Percentiles rank a stretch among this genome's conserved stretches.
Conservation (phyloP, 2,329 filamentous ascomycete genomes). For the Magnaporthiopsis incrustans region DNA sequence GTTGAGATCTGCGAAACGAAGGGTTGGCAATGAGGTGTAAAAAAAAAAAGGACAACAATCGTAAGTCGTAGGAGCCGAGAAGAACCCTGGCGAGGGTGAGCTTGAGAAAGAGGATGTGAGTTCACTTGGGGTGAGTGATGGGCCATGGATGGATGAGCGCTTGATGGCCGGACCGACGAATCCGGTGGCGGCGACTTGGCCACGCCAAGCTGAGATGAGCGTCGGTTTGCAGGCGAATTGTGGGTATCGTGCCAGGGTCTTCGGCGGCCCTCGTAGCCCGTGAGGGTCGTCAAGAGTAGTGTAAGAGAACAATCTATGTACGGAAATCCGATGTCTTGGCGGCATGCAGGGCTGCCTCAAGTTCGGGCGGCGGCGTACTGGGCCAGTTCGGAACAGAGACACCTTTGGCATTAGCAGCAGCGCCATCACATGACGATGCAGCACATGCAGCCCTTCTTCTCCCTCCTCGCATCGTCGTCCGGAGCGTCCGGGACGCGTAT, state of each 20-base stretch:
- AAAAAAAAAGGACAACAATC: slow-evolving; percentile 4
- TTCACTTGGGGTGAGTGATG: background rate
- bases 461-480: slow-evolving; percentile 35
- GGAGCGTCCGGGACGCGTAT: slow-evolving; percentile 29
- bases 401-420: background rate
- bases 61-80: slow-evolving; percentile 5
- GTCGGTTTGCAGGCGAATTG: background rate
- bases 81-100: background rate
- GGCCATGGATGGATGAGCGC: background rate
- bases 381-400: background rate
- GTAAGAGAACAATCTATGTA: background rate
- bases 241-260: background rate
- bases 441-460: slow-evolving; percentile 57
- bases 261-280: background rate
- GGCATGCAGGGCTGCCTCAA: background rate
- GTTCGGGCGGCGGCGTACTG: no score
- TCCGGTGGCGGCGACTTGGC: background rate
- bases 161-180: background rate
- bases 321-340: background rate
- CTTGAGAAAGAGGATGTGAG: background rate
- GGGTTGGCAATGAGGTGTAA: background rate
- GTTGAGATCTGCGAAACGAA: background rate
- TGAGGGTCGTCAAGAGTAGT: background rate
- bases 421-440: slow-evolving; percentile 64
- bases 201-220: background rate